These are phyloP conservation scores for Aspergillus fischeri DNA, from an alignment of 2,329 filamentous ascomycete species.

Conservation along the genomic window DNA sequence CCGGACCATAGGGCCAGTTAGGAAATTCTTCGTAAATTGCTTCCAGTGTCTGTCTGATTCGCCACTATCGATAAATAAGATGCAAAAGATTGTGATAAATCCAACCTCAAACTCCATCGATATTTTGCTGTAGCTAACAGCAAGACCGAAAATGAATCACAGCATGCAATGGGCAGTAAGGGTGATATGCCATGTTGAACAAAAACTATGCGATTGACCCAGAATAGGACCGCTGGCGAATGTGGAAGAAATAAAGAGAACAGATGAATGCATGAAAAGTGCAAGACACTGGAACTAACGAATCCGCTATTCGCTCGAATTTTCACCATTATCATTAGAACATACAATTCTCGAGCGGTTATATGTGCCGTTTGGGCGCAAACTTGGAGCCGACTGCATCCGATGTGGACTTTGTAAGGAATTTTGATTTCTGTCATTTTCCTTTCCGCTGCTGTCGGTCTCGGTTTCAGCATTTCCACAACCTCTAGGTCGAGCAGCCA, in stretches of 20 bases:
- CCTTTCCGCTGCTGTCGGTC: conserved; percentile 38
- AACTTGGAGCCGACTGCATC: conserved; percentile 34
- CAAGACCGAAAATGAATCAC: background rate
- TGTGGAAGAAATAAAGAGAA: conserved; percentile 8
- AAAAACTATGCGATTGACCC: background rate
- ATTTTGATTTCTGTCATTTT: conserved; percentile 28
- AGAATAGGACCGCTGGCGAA: background rate
- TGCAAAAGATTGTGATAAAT: background rate
- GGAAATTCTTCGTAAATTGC: background rate
- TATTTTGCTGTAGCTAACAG: background rate
- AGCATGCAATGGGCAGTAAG: background rate
- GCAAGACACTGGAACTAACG: conserved; percentile 1
- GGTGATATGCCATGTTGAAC: background rate
- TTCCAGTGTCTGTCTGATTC: background rate
- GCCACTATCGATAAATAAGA: background rate
- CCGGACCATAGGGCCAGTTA: background rate
- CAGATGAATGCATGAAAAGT: conserved; percentile 1
- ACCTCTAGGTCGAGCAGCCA: conserved; percentile 28
- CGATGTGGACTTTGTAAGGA: conserved; percentile 26
- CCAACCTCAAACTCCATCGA: background rate
- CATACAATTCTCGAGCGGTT: conserved; percentile 21
- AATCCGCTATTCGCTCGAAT: conserved; percentile 1
- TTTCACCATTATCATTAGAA: conserved; percentile 31
- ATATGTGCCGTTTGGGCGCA: conserved; percentile 21
- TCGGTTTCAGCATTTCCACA: conserved; percentile 31